phyloP scores from a whole-genome alignment of 2,329 filamentous ascomycete species.

The Aspergillus fumigatiaffinis region DNA sequence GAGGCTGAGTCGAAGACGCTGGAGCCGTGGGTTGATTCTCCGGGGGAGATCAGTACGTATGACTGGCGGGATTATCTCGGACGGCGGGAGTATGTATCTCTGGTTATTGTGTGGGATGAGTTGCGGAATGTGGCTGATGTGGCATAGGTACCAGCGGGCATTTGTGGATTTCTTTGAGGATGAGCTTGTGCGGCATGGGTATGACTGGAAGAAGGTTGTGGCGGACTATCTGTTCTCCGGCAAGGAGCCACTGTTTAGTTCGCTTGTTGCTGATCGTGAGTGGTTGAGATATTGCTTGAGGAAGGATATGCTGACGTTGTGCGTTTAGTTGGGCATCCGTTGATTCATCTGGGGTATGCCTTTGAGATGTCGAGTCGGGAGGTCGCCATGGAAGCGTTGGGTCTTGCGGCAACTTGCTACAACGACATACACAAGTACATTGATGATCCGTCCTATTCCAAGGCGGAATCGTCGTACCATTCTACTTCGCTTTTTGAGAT shows the following conservation, averaged over 20 bases:
- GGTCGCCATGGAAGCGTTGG: constrained; percentile 82
- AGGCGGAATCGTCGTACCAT: constrained; percentile 55
- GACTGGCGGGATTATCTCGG: constrained; percentile 89
- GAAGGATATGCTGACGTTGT: constrained; percentile 21
- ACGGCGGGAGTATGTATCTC: constrained; percentile 54
- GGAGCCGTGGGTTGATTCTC: constrained; percentile 78
- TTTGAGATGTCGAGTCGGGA: constrained; percentile 83
- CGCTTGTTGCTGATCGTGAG: constrained; percentile 73
- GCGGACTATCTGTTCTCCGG: constrained; percentile 66
- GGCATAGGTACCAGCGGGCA: constrained; percentile 70
- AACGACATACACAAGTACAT: constrained; percentile 57
- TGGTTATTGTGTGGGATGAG: neutral
- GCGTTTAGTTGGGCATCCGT: constrained; percentile 72
- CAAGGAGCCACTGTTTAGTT: constrained; percentile 74
- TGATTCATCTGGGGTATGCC: constrained; percentile 95
- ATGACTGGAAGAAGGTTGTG: constrained; percentile 79
- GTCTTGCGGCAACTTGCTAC: constrained; percentile 60
- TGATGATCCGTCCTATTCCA: constrained; percentile 68
- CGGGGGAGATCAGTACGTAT: constrained; percentile 72
- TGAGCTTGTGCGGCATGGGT: constrained; percentile 69
- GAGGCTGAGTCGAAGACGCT: constrained; percentile 68
- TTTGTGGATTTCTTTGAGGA: constrained; percentile 97
- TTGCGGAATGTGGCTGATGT: neutral
- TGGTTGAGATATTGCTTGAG: constrained; percentile 6
- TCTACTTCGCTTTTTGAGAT: constrained; percentile 66